Conservation (phyloP, 2,329 filamentous ascomycete species). For the Aspergillus udagawae region DNA sequence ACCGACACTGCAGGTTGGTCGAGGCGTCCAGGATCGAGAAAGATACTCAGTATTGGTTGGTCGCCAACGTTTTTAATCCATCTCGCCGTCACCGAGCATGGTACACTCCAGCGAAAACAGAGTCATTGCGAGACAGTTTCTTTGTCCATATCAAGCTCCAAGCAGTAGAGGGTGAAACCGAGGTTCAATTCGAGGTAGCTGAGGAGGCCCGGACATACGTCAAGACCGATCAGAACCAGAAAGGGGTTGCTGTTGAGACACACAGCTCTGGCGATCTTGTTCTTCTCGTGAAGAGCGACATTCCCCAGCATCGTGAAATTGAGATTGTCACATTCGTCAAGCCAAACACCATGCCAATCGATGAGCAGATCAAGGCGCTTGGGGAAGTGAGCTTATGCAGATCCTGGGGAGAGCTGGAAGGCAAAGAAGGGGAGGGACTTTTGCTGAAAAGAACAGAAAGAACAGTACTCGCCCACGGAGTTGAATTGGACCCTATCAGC, state of each 20-base stretch:
- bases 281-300: not conserved
- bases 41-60: not conserved
- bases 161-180: not conserved
- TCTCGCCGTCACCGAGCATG: not conserved
- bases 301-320: not conserved
- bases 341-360: not conserved
- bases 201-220: not conserved
- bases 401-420: not conserved
- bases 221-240: not conserved
- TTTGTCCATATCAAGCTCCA: not conserved
- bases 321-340: not conserved
- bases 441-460: not conserved
- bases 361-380: not conserved
- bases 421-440: not conserved
- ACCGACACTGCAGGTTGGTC: not conserved
- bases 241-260: not conserved
- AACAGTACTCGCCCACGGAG: constrained; percentile 6
- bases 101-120: not conserved
- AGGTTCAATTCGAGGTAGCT: not conserved
- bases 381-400: not conserved
- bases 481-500: constrained; percentile 3
- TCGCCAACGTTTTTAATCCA: not conserved
- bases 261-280: not conserved
- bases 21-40: not conserved
- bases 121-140: not conserved